A percentile compares a stretch with the other conserved stretches of the same genome.
Conservation (phyloP, 176 grass and related monocot genomes). For the Rhynchospora tenuis region DNA sequence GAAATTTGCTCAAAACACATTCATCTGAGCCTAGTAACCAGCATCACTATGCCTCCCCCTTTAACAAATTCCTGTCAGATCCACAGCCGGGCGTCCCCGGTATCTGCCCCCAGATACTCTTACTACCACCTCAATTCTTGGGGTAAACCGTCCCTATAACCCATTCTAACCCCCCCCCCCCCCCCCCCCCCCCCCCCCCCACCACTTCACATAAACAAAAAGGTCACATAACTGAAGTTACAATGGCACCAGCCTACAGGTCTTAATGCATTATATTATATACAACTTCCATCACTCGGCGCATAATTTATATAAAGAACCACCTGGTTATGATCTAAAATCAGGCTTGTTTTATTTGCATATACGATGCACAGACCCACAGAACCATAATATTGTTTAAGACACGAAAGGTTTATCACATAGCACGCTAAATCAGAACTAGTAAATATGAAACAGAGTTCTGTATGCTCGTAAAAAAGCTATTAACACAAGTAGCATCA, state of each 20-base stretch:
- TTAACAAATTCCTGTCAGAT: not conserved
- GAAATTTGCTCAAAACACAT: not conserved
- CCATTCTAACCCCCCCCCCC: no score
- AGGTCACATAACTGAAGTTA: not conserved
- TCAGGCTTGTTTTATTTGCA: not conserved
- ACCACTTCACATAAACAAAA: no score
- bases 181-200: no score
- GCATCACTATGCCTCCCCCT: not conserved
- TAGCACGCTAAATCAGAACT: not conserved
- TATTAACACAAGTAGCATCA: slow-evolving; percentile 9
- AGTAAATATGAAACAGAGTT: not conserved
- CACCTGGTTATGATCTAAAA: not conserved
- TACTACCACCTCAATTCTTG: no score
- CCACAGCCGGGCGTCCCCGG: not conserved
- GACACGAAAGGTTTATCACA: not conserved
- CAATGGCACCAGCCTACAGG: not conserved
- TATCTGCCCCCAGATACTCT: no score
- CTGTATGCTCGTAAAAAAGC: not conserved
- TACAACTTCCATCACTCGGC: not conserved
- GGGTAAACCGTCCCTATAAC: no score
- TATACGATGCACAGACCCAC: not conserved
- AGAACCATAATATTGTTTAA: no score
- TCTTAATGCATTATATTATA: not conserved
- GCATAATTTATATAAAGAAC: not conserved
- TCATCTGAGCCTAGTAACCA: not conserved